These are phyloP conservation scores for Aureobasidium lini DNA, from an alignment of 2,329 filamentous ascomycete species.

Conservation along the genomic window DNA sequence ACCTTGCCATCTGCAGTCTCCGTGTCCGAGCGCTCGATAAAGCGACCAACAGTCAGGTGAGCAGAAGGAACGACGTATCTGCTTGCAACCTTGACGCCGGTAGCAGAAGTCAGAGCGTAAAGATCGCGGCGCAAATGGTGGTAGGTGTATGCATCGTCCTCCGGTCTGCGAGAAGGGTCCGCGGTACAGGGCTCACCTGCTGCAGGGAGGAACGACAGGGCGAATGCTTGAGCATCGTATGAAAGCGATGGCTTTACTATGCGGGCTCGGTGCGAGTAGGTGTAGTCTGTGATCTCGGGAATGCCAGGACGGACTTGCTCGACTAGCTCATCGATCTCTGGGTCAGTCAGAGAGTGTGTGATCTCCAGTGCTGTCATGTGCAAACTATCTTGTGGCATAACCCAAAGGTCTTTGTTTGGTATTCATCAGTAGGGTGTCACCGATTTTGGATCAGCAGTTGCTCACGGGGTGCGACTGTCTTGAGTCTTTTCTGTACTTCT, in stretches of 20 bases:
- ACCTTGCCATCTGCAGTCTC: slow-evolving; percentile 33
- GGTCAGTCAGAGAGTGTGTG: slow-evolving; percentile 65
- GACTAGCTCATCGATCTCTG: slow-evolving; percentile 60
- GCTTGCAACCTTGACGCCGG: slow-evolving; percentile 64
- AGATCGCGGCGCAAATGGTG: slow-evolving; percentile 82
- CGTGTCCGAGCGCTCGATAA: slow-evolving; percentile 59
- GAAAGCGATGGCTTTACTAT: slow-evolving; percentile 77
- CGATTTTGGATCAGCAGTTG: not conserved
- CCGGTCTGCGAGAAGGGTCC: slow-evolving; percentile 24
- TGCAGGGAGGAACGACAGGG: slow-evolving; percentile 79
- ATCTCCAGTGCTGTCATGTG: slow-evolving; percentile 84
- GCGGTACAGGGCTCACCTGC: slow-evolving; percentile 21
- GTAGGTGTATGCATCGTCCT: slow-evolving; percentile 69
- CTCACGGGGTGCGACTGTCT: slow-evolving; percentile 61
- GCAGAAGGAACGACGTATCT: slow-evolving; percentile 84
- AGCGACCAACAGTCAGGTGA: slow-evolving; percentile 81
- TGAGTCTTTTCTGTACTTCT: slow-evolving; percentile 60
- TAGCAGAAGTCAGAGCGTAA: slow-evolving; percentile 52
- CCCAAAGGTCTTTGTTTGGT: slow-evolving; percentile 60
- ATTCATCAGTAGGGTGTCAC: not conserved
- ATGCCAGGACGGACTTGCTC: slow-evolving; percentile 49
- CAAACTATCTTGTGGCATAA: slow-evolving; percentile 70
- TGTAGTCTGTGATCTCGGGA: slow-evolving; percentile 56
- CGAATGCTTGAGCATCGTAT: slow-evolving; percentile 78
- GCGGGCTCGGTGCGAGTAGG: slow-evolving; percentile 59